Base-by-base conservation (phyloP, 345 rosid genomes). In the Gossypium herbaceum region DNA sequence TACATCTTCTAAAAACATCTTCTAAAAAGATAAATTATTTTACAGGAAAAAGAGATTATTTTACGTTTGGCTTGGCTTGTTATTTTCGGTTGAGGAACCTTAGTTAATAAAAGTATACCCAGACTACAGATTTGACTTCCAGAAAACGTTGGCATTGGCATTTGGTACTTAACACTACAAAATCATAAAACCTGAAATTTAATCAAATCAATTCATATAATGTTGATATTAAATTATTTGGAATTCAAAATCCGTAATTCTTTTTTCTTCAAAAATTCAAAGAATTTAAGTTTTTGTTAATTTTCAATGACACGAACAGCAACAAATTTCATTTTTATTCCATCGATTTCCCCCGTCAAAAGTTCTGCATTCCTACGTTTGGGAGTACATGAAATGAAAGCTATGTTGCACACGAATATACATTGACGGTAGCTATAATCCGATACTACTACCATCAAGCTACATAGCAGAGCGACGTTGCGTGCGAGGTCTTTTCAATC, bases 381-480 rank as follows among this genome's bases (percentile, higher is more conserved):
- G 41, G 12, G 27, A 13, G 43, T 25, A 68, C 24, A n/a, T 24
- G 41, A 59, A 59, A 50, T 16, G 27, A 29, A 70, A 29, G 45
- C 10, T 52, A 52, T 70, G 45, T 25, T 29, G 60, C 15, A 10
- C 17, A 11, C 10, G 52, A 52, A 70, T 70, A 52, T 70, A 52
- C 60, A 70, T 7, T 0, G 47, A 52, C 25, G 29, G 16, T 19
- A 29, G 11, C 5, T 51, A 57, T 20, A 70, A n/a, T 27, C 20
- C n/a, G 6, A 15, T 48, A 17, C 22, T 25, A 59, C 15, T 24
- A 25, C 7, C 7, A 25, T 25, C n/a, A 41, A 47, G 19, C 78
- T 90, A 94, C 91, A 87, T 86, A 1, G 96, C 81, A 0, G 97
- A 89, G 55, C 81, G 86, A 81, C 82, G 92, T 22, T 87, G 83